Evolutionary conservation across 1,139 yeast species (phyloP), one percentile per base, ranked within the genome.

Genomic region (Pneumocystis carinii): DNA sequence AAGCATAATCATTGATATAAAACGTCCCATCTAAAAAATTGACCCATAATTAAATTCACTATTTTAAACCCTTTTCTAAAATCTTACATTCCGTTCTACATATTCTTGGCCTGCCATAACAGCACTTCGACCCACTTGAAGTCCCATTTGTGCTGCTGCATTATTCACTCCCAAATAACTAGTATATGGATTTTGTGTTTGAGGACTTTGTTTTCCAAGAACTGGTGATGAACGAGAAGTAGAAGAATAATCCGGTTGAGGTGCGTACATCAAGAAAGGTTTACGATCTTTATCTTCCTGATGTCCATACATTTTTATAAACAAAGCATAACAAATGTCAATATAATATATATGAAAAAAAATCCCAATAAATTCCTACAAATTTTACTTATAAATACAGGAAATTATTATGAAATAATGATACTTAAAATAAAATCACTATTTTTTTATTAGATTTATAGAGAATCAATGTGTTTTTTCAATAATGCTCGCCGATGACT

Each of bases 101-200:
- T 87, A 87, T 67, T 85, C 86, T 69, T 87, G 88, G 53, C 82
- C 82, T 48, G 79, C 79, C 66, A 75, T 84, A 63, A 92, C 81
- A 4, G 97, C 96, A 64, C 82, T 81, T 70, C 88, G 86, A 39
- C 97, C 96, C 66, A 90, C 83, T 71, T 88, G 96, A 42, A 92
- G 81, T 1, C 97, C 96, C 79, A 92, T 81, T 63, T 87, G 83
- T 0, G 95, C 82, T 5, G 89, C 82, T 27, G 96, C 94, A 86
- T 79, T 66, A 77, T 76, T 61, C 15, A 62, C 64, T 0, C 62
- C 62, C 53, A 63, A 63, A 56, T 48, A 48, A 48, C 19, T 48
- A 8, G 55, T 12, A 48, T 48, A 48, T 10, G 32, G 5, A 24
- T 48, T 29, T 19, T 48, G 14, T 12, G 55, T 15, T 14, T 12